Conservation (phyloP, 78 protist genomes). For the Dictyostelium capitatum region DNA sequence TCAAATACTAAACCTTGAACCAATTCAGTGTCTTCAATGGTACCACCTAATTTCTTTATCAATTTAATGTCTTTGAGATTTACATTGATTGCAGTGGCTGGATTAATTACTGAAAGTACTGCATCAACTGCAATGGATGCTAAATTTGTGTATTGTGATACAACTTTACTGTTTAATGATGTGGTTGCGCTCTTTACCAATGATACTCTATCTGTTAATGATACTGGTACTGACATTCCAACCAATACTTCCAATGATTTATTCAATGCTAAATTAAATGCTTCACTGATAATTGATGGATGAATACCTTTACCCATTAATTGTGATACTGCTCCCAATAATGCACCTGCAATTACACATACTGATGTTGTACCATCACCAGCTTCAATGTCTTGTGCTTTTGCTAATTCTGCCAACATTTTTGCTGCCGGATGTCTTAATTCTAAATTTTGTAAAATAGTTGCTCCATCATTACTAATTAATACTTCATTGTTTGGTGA, state of each 20-base stretch:
- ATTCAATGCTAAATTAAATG: slow-evolving; percentile 86
- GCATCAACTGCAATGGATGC: slow-evolving; percentile 99
- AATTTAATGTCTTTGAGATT: slow-evolving; percentile 92
- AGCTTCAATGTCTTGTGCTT: slow-evolving; percentile 99
- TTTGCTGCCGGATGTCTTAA: slow-evolving; percentile 98
- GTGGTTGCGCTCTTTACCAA: slow-evolving; percentile 97
- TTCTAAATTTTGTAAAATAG: slow-evolving; percentile 95
- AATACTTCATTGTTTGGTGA: slow-evolving; percentile 95
- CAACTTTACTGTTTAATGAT: slow-evolving; percentile 98
- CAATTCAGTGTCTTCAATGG: slow-evolving; percentile 98
- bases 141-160: slow-evolving; percentile 95
- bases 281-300: slow-evolving; percentile 94
- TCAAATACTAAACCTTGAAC: slow-evolving; percentile 96
- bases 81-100: slow-evolving; percentile 85
- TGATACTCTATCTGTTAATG: slow-evolving; percentile 92
- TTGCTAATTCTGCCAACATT: slow-evolving; percentile 98
- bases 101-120: slow-evolving; percentile 91
- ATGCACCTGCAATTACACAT: slow-evolving; percentile 97
- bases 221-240: slow-evolving; percentile 92
- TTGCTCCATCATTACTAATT: slow-evolving; percentile 99
- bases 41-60: slow-evolving; percentile 96
- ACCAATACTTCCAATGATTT: slow-evolving; percentile 89
- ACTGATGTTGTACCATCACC: slow-evolving; percentile 99
- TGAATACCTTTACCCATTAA: slow-evolving; percentile 95
- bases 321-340: slow-evolving; percentile 86